A percentile compares a stretch with the other conserved stretches of the same genome.
Evolutionary conservation across 768 basidiomycete genomes (phyloP).

Genomic region (Tricholoma sp.): DNA sequence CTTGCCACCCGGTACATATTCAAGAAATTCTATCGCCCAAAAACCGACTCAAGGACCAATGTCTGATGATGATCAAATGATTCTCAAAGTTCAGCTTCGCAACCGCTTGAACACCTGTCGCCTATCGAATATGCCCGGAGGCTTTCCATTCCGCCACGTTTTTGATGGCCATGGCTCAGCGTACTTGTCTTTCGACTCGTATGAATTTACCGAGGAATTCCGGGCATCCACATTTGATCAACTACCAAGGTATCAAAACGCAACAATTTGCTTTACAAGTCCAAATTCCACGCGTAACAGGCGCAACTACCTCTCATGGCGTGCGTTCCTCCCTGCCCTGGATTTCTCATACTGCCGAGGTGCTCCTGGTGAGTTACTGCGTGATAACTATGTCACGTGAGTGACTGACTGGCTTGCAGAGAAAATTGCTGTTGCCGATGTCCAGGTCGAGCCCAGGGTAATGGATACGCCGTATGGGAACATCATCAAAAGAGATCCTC

Average conservation of each 20-base stretch:
- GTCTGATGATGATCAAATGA: conserved; percentile 11
- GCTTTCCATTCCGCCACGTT: conserved; percentile 32
- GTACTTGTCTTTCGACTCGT: conserved; percentile 26
- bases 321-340: conserved; percentile 20
- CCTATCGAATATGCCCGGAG: conserved; percentile 25
- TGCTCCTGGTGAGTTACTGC: conserved; percentile 19
- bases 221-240: conserved; percentile 14
- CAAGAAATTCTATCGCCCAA: background rate
- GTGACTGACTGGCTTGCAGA: conserved; percentile 10
- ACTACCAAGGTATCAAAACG: conserved; percentile 16
- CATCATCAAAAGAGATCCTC: conserved; percentile 25
- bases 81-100: conserved; percentile 24
- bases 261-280: conserved; percentile 23
- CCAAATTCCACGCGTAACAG: conserved; percentile 8
- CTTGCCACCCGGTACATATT: conserved; percentile 2
- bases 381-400: background rate
- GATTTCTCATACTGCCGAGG: conserved; percentile 17
- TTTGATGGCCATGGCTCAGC: conserved; percentile 16
- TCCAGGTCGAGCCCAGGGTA: conserved; percentile 30
- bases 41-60: conserved; percentile 1
- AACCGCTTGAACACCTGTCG: conserved; percentile 24
- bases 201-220: conserved; percentile 30
- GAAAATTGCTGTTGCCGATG: conserved; percentile 27
- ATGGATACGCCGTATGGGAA: conserved; percentile 28
- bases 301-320: conserved; percentile 26